A percentile compares a stretch with the other conserved stretches of the same genome.
Conservation (phyloP, 106 monocot genomes). For the Allium fistulosum region DNA sequence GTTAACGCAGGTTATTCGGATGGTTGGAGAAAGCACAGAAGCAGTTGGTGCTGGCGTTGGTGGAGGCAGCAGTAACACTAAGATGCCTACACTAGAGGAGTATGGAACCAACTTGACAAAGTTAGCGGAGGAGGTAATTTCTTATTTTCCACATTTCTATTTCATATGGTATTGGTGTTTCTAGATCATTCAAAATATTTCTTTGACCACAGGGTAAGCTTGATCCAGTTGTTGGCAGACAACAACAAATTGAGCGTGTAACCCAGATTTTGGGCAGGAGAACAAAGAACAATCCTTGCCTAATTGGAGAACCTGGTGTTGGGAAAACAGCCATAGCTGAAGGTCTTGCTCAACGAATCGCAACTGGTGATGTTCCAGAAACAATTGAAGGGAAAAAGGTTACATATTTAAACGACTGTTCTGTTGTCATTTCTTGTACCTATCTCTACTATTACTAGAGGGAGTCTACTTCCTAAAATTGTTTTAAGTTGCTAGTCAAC, state of each 20-base stretch:
- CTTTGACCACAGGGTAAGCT: constrained; percentile 20
- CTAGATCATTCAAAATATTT: neutral
- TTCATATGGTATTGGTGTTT: neutral
- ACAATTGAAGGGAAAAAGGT: constrained; percentile 33
- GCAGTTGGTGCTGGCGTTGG: constrained; percentile 30
- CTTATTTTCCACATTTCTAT: neutral
- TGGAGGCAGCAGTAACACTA: constrained; percentile 26
- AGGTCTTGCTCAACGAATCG: constrained; percentile 28
- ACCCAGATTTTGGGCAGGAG: constrained; percentile 32
- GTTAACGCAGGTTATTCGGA: constrained; percentile 17
- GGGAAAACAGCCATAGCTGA: constrained; percentile 30
- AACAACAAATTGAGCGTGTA: constrained; percentile 28
- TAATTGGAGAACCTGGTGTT: constrained; percentile 32
- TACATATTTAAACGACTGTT: neutral
- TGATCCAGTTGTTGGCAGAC: constrained; percentile 27
- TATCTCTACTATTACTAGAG: too few species aligned
- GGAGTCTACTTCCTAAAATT: too few species aligned
- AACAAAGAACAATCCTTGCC: constrained; percentile 27
- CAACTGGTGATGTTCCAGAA: constrained; percentile 25
- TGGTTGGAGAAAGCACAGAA: constrained; percentile 35
- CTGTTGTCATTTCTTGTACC: too few species aligned
- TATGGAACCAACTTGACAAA: constrained; percentile 29
- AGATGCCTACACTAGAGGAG: constrained; percentile 30
- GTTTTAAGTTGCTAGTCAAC: too few species aligned
- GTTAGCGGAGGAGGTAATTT: constrained; percentile 23